Percentiles rank a stretch among this genome's conserved stretches.
Conservation (phyloP, 305 asterid species). For the Withania somnifera region DNA sequence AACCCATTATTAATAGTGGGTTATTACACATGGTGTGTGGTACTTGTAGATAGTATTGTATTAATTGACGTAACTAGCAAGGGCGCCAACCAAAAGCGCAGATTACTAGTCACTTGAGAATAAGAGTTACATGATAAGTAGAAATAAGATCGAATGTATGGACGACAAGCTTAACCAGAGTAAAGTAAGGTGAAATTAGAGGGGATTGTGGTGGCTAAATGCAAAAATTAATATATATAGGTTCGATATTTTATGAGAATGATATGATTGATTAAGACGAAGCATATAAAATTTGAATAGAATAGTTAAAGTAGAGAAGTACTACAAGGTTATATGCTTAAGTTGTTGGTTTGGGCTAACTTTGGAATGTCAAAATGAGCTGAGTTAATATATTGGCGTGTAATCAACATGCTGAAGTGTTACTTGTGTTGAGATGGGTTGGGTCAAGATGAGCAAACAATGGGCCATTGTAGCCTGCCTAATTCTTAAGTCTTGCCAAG, state of each 20-base stretch:
- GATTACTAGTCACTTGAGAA: background rate
- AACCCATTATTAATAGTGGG: too few relatives aligned
- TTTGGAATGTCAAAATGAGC: background rate
- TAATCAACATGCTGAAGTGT: background rate
- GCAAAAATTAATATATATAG: background rate
- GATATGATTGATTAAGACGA: background rate
- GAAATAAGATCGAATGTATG: background rate
- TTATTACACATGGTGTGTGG: background rate
- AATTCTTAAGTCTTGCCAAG: background rate
- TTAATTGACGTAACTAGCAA: background rate
- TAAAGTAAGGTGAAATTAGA: background rate
- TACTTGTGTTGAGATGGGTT: background rate
- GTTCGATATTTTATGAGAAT: background rate
- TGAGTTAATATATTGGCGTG: background rate
- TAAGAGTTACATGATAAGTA: background rate
- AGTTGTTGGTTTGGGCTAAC: background rate
- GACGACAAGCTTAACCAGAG: background rate
- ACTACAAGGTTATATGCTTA: background rate
- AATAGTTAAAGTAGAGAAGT: background rate
- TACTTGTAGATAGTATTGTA: background rate
- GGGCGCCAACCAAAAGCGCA: background rate
- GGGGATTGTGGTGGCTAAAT: background rate
- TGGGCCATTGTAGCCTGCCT: background rate
- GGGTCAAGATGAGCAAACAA: background rate
- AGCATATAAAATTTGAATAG: background rate